Evolutionary conservation across 2,329 filamentous ascomycete species (phyloP), one percentile per base, ranked within the genome.

Genomic region (Cercospora sesami): DNA sequence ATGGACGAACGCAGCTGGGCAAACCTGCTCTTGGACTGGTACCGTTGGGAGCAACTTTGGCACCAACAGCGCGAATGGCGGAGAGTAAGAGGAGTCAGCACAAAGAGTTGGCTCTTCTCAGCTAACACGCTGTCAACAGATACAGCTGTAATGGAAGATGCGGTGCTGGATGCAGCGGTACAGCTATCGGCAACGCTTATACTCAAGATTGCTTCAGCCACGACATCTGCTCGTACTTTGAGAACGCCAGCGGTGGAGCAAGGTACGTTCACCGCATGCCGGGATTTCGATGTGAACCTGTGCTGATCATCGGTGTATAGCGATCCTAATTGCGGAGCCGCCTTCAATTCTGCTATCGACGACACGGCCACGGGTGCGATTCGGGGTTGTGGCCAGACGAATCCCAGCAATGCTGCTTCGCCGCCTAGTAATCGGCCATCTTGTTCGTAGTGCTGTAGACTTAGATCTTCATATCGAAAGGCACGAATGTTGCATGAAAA

Each of bases 121-220:
- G 10, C 53, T 59, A 16, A 57, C 30, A 58, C 0, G n/a, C 5
- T 5, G 23, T 18, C 64, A 63, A 63, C 45, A 85, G 83, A 23
- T 85, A 84, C 58, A 82, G 80, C 8, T 85, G 83, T 65, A 84
- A 84, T 63, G 83, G 83, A 1, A 78, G 83, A 31, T 85, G 83
- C 36, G 83, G 83, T 28, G 81, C 80, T 9, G 83, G 82, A 0
- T 85, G 83, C 60, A 78, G 73, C 0, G 83, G 83, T 5, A 59
- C 75, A 4, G 77, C 81, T 1, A 1, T 85, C 7, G 83, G 83
- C 2, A 83, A 84, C 36, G 81, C 76, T 4, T 85, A 85, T 66
- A 84, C 83, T 0, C 83, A 84, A 68, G 81, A 85, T 60, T 85
- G 83, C 71, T 85, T 83, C 70, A 81, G 80, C 0, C 83, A 85